Evolutionary conservation across 1,284 basidiomycete genomes (phyloP), one percentile per base, ranked within the genome.

Genomic region (Schizophyllum amplum): DNA sequence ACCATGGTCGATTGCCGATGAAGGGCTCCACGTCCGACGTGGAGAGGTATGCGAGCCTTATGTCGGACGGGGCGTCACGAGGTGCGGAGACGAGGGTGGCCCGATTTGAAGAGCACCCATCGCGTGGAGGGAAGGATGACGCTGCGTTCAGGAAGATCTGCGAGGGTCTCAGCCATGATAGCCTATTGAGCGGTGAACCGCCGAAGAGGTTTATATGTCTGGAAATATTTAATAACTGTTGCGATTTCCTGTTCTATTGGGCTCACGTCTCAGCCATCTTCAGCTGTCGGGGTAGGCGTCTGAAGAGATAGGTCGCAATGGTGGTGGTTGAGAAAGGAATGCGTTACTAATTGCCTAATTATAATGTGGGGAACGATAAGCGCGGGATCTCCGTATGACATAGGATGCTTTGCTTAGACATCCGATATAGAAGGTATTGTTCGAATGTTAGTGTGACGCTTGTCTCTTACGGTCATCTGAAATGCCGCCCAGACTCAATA

Each of bases 131-230:
- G 78, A 15, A 81, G 76, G 20, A 67, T 67, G 86, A 72, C 64
- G 91, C 76, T 13, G 82, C 75, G 62, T 90, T 90, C 50, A 95
- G 75, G 68, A 91, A 89, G 4, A 78, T 68, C 20, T 83, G 79
- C 5, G 87, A 88, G 20, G 84, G 73, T 24, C 93, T 80, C 57
- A 94, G 77, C 87, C 92, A 96, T 0, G 90, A 87, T 24, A 95
- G 77, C 33, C 93, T 84, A 70, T 95, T 96, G 47, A 94, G 75
- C 17, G 91, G 89, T 15, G 87, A 88, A 53, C 90, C 91, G 6
- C 83, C 77, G 65, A 87, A 83, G 73, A 86, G 84, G 68, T 89
- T 88, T 61, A 79, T 65, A 62, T 68, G 67, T 54, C 71, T 74
- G 57, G 15, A 11, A 17, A 13, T 50, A 11, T 11, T 24, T 13